Conservation (phyloP, 495 filamentous ascomycete genomes). For the Cercophora sp. region DNA sequence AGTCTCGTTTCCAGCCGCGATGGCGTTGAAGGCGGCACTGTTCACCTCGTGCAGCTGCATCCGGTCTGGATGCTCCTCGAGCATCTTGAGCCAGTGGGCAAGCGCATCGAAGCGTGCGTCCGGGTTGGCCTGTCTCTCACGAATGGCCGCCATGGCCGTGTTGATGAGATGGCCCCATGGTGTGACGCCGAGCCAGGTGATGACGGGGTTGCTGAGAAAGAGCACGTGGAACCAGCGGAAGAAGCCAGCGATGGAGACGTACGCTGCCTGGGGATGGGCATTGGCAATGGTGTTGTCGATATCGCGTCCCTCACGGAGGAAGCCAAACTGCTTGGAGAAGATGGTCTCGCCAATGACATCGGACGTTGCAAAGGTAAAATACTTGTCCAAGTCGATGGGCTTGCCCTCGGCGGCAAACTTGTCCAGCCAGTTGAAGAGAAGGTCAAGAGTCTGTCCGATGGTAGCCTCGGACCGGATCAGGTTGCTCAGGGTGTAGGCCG, state of each 20-base stretch:
- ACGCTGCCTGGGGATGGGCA: slow-evolving; percentile 13
- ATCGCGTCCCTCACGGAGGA: slow-evolving; percentile 38
- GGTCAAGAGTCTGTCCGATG: slow-evolving; percentile 33
- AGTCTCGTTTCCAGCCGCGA: slow-evolving; percentile 47
- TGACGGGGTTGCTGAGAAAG: slow-evolving; percentile 39
- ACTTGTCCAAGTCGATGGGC: slow-evolving; percentile 32
- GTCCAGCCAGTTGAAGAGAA: slow-evolving; percentile 32
- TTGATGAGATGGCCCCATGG: slow-evolving; percentile 45
- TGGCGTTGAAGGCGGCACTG: slow-evolving; percentile 33
- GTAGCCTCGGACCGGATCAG: slow-evolving; percentile 40
- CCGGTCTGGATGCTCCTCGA: slow-evolving; percentile 33
- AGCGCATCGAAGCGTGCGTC: slow-evolving; percentile 42
- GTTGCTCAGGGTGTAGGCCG: slow-evolving; percentile 41
- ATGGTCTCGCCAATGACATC: slow-evolving; percentile 33
- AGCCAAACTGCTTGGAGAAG: slow-evolving; percentile 39
- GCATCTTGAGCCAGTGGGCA: slow-evolving; percentile 40
- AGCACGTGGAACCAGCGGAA: slow-evolving; percentile 33
- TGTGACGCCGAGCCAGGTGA: slow-evolving; percentile 38
- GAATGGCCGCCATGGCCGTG: slow-evolving; percentile 39
- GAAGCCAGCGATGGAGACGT: slow-evolving; percentile 39
- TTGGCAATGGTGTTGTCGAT: slow-evolving; percentile 39
- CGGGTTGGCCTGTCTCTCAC: slow-evolving; percentile 34
- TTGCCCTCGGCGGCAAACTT: slow-evolving; percentile 20
- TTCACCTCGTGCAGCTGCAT: slow-evolving; percentile 41
- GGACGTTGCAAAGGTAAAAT: slow-evolving; percentile 39